These are phyloP conservation scores for Cyanidiococcus yangmingshanensis DNA, from an alignment of 23 red algal species.

Conservation along the genomic window DNA sequence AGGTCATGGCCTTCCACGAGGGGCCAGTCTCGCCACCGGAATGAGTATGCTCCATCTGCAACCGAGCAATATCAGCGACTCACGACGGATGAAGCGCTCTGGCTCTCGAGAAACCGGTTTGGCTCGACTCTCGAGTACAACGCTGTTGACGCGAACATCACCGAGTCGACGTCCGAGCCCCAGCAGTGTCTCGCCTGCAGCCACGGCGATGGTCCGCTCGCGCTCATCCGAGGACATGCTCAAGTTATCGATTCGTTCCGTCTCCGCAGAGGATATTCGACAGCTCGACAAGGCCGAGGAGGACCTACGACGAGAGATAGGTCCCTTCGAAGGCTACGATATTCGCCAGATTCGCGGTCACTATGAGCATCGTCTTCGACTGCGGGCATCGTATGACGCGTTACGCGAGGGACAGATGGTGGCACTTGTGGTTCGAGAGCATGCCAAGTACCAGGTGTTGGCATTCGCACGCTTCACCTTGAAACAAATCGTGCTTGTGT, in stretches of 20 bases:
- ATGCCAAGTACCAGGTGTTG: constrained; percentile 72
- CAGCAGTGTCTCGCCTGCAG: background rate
- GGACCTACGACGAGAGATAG: constrained; percentile 63
- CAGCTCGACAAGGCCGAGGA: constrained; percentile 56
- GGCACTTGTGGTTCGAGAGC: constrained; percentile 42
- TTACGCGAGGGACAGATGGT: constrained; percentile 55
- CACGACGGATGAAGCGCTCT: background rate
- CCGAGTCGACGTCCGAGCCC: background rate
- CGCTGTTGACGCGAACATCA: background rate
- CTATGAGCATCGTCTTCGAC: constrained; percentile 58
- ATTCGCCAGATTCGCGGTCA: constrained; percentile 78
- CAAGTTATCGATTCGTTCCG: constrained; percentile 51
- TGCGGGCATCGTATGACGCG: constrained; percentile 48
- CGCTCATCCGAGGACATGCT: constrained; percentile 79
- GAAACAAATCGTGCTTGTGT: constrained; percentile 58
- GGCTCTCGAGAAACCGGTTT: constrained; percentile 10
- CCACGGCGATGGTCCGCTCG: constrained; percentile 41
- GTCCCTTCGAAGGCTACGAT: constrained; percentile 67
- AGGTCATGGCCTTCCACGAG: background rate
- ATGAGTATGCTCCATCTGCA: constrained; percentile 8
- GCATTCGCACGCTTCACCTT: constrained; percentile 74
- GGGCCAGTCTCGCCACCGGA: background rate
- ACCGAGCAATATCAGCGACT: background rate
- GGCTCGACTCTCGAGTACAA: background rate
- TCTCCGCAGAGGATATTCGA: constrained; percentile 54